Conservation (phyloP, 1,284 basidiomycete species). For the Rhodotorula sp. region DNA sequence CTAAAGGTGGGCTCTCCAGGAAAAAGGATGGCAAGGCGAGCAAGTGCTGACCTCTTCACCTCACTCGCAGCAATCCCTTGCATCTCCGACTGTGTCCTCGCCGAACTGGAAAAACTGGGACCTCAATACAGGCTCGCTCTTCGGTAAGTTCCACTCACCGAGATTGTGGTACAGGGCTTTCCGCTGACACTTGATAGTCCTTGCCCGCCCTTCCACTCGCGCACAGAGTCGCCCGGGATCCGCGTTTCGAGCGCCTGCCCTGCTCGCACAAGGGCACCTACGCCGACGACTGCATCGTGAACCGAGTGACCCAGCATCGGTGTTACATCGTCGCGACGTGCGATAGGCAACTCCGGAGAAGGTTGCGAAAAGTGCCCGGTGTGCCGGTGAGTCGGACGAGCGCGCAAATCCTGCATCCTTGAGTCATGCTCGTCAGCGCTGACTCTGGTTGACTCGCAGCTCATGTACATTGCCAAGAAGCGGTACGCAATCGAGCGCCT, state of each 20-base stretch:
- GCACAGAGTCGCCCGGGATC: constrained; percentile 90
- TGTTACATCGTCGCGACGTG: constrained; percentile 99
- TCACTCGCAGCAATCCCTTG: constrained; percentile 80
- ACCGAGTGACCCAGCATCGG: constrained; percentile 89
- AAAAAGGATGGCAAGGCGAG: accelerated
- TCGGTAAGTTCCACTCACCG: constrained; percentile 56
- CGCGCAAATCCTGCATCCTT: too few relatives aligned
- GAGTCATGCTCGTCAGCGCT: neutral
- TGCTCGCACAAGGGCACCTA: constrained; percentile 95
- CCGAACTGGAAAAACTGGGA: constrained; percentile 95
- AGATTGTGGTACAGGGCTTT: accelerated
- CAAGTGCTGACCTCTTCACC: constrained; percentile 1
- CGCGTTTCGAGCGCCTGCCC: constrained; percentile 87
- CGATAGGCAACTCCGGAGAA: constrained; percentile 86
- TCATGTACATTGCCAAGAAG: constrained; percentile 92
- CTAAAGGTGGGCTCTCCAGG: constrained; percentile 76
- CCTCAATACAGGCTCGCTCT: constrained; percentile 93
- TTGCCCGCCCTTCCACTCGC: neutral
- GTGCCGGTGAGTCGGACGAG: constrained; percentile 59
- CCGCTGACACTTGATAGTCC: too few relatives aligned
- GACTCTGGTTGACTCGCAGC: constrained; percentile 37
- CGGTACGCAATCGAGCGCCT: constrained; percentile 88
- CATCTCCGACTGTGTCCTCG: constrained; percentile 97
- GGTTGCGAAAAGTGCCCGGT: constrained; percentile 90
- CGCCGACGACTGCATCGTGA: constrained; percentile 96